These are phyloP conservation scores for Apiospora malaysiana DNA, from an alignment of 2,329 filamentous ascomycete genomes.

Conservation along the genomic window DNA sequence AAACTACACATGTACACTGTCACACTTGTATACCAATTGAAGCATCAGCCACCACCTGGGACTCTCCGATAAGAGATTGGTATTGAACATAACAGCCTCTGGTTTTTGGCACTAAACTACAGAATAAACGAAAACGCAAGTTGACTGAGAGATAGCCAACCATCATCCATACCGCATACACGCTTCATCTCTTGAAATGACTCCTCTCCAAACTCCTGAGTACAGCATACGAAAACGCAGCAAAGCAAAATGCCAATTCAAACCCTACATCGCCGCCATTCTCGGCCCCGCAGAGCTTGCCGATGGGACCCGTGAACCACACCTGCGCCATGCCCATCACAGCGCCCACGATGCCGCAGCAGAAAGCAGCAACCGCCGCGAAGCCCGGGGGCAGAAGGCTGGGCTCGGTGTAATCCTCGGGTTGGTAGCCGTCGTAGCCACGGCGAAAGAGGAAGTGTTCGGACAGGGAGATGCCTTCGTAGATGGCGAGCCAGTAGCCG, in stretches of 20 bases:
- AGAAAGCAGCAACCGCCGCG: slow-evolving; percentile 68
- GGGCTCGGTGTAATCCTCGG: slow-evolving; percentile 63
- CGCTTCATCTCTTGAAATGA: slow-evolving; percentile 15
- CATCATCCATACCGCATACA: background rate
- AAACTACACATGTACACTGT: background rate
- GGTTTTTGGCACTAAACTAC: background rate
- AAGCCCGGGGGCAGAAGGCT: slow-evolving; percentile 65
- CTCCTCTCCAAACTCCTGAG: slow-evolving; percentile 52
- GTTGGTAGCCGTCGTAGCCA: slow-evolving; percentile 64
- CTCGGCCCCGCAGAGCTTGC: slow-evolving; percentile 58
- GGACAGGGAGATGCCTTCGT: slow-evolving; percentile 67
- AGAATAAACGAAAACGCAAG: background rate
- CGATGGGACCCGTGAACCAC: slow-evolving; percentile 74
- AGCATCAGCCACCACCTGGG: too few species aligned
- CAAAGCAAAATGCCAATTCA: slow-evolving; percentile 69
- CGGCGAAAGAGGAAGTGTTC: slow-evolving; percentile 74
- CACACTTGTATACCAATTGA: background rate
- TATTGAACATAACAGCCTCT: background rate
- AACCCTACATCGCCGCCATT: slow-evolving; percentile 57
- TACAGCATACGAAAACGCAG: slow-evolving; percentile 56
- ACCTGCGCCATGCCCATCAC: slow-evolving; percentile 73
- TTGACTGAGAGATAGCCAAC: background rate
- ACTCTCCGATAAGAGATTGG: background rate
- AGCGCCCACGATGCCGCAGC: slow-evolving; percentile 68
- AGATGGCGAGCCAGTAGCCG: slow-evolving; percentile 78